phyloP scores from a whole-genome alignment of 345 rosid species.

The Salix suchowensis region DNA sequence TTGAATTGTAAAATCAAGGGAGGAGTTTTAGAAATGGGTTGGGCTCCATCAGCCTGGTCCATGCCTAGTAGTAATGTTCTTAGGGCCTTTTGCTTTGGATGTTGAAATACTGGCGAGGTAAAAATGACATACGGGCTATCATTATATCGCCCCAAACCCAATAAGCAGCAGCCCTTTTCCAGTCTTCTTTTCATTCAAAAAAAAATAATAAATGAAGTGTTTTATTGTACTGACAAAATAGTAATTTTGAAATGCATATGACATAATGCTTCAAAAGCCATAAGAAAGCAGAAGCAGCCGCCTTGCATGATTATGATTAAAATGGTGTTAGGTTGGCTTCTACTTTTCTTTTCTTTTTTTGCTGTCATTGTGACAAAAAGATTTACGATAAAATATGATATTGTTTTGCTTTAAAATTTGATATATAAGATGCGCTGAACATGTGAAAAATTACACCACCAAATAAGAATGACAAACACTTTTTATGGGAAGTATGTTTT shows the following conservation, averaged over 20 bases:
- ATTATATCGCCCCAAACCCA: background rate
- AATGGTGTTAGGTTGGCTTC: background rate
- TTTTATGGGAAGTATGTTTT: background rate
- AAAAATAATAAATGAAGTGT: too few species aligned
- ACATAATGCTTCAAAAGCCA: background rate
- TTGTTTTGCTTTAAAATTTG: too few species aligned
- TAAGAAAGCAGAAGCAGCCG: background rate
- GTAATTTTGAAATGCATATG: background rate
- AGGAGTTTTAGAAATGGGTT: background rate
- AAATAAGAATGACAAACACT: background rate
- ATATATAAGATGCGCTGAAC: background rate
- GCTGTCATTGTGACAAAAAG: background rate
- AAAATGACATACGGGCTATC: background rate
- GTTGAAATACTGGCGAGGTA: background rate
- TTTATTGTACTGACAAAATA: background rate
- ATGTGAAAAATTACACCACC: background rate
- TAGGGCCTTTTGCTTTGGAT: background rate
- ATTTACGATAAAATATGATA: too few species aligned
- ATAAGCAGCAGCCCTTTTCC: too few species aligned
- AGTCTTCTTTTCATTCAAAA: background rate
- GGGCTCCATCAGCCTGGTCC: background rate
- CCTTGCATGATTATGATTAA: background rate
- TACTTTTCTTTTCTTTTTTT: too few species aligned
- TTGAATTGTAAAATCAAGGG: too few species aligned
- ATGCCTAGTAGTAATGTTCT: background rate